Base-by-base conservation (phyloP, 805 yeast genomes). In the Suhomyces prunicola region DNA sequence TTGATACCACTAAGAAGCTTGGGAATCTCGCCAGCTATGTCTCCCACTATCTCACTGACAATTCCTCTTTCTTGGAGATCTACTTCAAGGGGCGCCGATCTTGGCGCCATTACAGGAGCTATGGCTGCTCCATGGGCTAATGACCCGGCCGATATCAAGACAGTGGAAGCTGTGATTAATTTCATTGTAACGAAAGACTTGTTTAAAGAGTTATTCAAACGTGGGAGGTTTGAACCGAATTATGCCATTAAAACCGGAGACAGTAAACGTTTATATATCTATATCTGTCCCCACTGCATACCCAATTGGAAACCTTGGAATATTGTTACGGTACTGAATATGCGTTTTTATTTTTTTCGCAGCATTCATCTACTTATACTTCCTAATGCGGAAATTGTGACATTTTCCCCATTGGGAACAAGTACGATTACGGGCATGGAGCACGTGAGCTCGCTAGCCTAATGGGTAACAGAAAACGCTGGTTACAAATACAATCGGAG, bases 21-120 rank as follows among this genome's bases (percentile, higher is more conserved):
- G 4, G 61, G 46, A 26, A 60, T 53, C 51, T 62, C 64, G 26
- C 57, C 60, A 2, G 57, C 50, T 31, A 66, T 52, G 26, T 51
- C 42, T 13, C 33, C 42, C 15, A 19, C 15, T 2, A 47, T 47
- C 23, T 15, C 17, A 22, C 29, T 23, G 6, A 33, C 41, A 6
- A 42, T n/a, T 6, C 40, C 51, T 47, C 53, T 50, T 41, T 53
- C 40, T 42, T 44, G 12, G 29, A 54, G 27, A 5, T 54, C 56
- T 13, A 55, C 44, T n/a, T 54, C 46, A 44, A 56, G 50, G 17
- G 47, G 48, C 13, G 47, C 51, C 4, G 52, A 27, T 4, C 54
- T 12, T n/a, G 58, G 60, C 12, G 51, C 50, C 23, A 55, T 53
- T 4, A 45, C 19, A 19, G 50, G 24, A 10, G 55, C 26, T 47